phyloP scores from a whole-genome alignment of 2,329 filamentous ascomycete species.

The Sporothrix brunneoviolacea region DNA sequence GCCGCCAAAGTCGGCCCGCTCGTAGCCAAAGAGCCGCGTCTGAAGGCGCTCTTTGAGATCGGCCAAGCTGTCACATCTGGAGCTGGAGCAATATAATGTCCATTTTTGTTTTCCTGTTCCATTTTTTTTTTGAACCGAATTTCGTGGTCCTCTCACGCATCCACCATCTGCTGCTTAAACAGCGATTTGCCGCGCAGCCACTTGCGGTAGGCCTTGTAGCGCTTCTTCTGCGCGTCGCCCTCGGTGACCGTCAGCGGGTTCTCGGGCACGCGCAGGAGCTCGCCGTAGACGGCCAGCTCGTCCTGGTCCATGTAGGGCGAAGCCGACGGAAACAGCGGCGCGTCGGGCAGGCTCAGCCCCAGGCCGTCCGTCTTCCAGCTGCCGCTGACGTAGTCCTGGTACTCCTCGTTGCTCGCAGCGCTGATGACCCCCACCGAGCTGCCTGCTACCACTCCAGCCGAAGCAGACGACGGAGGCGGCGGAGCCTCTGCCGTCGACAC shows the following conservation, averaged over 20 bases:
- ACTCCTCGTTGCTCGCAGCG: conserved; percentile 53
- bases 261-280: conserved; percentile 69
- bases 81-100: neutral
- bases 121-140: conserved; percentile 1
- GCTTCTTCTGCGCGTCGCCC: conserved; percentile 83
- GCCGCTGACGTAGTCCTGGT: conserved; percentile 72
- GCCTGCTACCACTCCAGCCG: too few relatives aligned
- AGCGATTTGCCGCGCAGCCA: conserved; percentile 93
- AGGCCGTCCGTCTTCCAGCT: conserved; percentile 55
- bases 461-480: conserved; percentile 21
- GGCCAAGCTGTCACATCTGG: neutral
- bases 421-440: conserved; percentile 21
- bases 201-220: conserved; percentile 93
- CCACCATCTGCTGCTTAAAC: conserved; percentile 79
- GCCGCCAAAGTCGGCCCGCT: conserved; percentile 27
- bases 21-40: conserved; percentile 30
- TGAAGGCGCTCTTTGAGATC: conserved; percentile 27
- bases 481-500: conserved; percentile 58
- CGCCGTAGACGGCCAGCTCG: conserved; percentile 65
- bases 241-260: conserved; percentile 83
- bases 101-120: neutral
- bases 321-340: conserved; percentile 17
- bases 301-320: conserved; percentile 41
- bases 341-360: conserved; percentile 33
- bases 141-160: conserved; percentile 25